Conservation (phyloP, 768 basidiomycete species). For the Naganishia vishniacii region DNA sequence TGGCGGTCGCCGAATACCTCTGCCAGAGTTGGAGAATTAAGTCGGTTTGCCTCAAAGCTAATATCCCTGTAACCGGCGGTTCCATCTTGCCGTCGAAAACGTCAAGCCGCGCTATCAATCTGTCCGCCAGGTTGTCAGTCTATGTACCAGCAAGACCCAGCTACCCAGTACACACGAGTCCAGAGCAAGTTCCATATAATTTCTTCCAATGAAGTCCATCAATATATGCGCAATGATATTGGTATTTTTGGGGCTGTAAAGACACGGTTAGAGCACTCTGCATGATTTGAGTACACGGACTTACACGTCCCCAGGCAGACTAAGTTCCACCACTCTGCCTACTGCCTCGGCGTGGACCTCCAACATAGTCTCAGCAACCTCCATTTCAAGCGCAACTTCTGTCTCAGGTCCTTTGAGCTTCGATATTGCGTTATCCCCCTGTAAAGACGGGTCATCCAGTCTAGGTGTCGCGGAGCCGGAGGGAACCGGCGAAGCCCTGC, state of each 20-base stretch:
- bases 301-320: conserved; percentile 73
- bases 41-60: conserved; percentile 66
- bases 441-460: background rate
- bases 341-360: conserved; percentile 98
- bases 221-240: conserved; percentile 74
- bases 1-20: conserved; percentile 82
- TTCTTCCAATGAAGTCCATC: conserved; percentile 74
- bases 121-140: background rate
- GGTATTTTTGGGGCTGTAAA: conserved; percentile 75
- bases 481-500: conserved; percentile 18
- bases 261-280: background rate
- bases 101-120: conserved; percentile 9
- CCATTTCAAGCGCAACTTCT: conserved; percentile 72
- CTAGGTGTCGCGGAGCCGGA: conserved; percentile 20
- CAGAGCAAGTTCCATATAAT: conserved; percentile 83
- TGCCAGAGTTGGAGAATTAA: conserved; percentile 95
- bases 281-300: conserved; percentile 41
- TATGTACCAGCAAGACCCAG: background rate
- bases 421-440: background rate
- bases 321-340: conserved; percentile 87
- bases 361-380: conserved; percentile 79
- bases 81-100: conserved; percentile 51
- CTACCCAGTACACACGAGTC: conserved; percentile 64
- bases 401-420: conserved; percentile 59
- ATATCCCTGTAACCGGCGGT: conserved; percentile 66